Evolutionary conservation across 192 early-diverging fungal species (phyloP).

Genomic region (Mortierella hygrophila): DNA sequence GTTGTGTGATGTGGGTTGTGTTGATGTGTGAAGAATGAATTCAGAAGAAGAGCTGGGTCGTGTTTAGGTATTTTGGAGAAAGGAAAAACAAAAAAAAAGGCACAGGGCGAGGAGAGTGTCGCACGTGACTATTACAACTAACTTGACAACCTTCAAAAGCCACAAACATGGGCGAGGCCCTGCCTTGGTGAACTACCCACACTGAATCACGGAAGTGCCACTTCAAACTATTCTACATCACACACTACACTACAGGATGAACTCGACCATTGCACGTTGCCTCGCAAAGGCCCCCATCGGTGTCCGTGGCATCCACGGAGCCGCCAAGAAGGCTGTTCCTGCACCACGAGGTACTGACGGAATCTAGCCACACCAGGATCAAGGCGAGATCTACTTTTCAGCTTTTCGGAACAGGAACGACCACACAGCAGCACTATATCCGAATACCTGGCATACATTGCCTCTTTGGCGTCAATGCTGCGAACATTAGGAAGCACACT

Average conservation of each 20-base stretch:
- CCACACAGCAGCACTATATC: neutral
- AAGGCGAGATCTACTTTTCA: neutral
- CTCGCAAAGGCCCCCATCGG: slow-evolving; percentile 25
- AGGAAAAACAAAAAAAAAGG: neutral
- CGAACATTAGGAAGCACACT: neutral
- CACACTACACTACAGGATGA: slow-evolving; percentile 9
- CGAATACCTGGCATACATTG: neutral
- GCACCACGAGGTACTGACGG: slow-evolving; percentile 36
- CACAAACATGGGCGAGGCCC: neutral
- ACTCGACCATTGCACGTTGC: slow-evolving; percentile 33
- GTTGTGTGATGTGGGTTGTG: neutral
- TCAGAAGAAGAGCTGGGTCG: neutral
- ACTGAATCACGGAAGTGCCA: neutral
- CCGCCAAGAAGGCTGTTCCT: slow-evolving; percentile 40
- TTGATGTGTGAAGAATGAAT: neutral
- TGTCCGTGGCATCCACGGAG: slow-evolving; percentile 33
- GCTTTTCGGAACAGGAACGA: neutral
- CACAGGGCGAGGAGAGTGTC: neutral
- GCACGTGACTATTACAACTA: slow-evolving; percentile 1
- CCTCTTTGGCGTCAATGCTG: neutral
- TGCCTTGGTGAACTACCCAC: neutral
- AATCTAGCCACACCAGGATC: neutral
- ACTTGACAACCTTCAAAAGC: neutral
- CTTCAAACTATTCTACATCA: neutral
- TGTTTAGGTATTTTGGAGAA: neutral